phyloP scores from a whole-genome alignment of 495 filamentous ascomycete genomes.

The Aspergillus egyptiacus region DNA sequence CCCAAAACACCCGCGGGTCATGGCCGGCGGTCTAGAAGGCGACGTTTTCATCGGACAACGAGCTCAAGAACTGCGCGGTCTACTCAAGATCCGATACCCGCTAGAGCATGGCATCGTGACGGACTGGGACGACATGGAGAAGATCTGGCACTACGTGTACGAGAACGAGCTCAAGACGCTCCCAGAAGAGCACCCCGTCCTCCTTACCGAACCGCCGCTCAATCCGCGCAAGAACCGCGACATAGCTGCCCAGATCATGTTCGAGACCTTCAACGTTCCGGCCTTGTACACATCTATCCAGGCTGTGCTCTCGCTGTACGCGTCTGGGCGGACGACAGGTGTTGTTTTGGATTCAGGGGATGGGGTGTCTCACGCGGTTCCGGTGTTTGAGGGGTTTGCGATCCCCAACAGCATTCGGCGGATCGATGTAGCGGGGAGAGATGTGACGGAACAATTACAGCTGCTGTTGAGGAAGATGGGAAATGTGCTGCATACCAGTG shows the following conservation, averaged over 20 bases:
- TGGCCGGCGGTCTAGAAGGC: constrained; percentile 92
- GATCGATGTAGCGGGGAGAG: constrained; percentile 96
- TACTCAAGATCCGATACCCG: constrained; percentile 92
- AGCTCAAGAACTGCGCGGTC: constrained; percentile 84
- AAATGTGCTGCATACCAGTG: constrained; percentile 92
- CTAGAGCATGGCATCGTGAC: constrained; percentile 98
- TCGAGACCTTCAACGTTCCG: constrained; percentile 98
- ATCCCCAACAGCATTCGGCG: constrained; percentile 90
- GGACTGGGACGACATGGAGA: constrained; percentile 99
- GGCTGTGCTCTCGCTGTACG: constrained; percentile 93
- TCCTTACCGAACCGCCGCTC: constrained; percentile 93
- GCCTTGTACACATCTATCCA: constrained; percentile 96
- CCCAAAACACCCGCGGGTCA: constrained; percentile 92
- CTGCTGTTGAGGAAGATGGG: constrained; percentile 85
- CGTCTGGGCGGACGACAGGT: constrained; percentile 91
- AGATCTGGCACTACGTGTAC: constrained; percentile 91
- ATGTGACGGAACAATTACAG: constrained; percentile 96
- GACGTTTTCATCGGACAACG: constrained; percentile 95
- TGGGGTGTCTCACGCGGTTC: constrained; percentile 94
- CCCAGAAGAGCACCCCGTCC: constrained; percentile 96
- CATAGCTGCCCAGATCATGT: constrained; percentile 93
- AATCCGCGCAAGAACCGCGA: constrained; percentile 96
- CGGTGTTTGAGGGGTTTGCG: constrained; percentile 96
- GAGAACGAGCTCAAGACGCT: constrained; percentile 84
- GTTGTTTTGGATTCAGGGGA: constrained; percentile 94